These are phyloP conservation scores for Coprinopsis cinerea DNA, from an alignment of 768 basidiomycete species.

Conservation along the genomic window DNA sequence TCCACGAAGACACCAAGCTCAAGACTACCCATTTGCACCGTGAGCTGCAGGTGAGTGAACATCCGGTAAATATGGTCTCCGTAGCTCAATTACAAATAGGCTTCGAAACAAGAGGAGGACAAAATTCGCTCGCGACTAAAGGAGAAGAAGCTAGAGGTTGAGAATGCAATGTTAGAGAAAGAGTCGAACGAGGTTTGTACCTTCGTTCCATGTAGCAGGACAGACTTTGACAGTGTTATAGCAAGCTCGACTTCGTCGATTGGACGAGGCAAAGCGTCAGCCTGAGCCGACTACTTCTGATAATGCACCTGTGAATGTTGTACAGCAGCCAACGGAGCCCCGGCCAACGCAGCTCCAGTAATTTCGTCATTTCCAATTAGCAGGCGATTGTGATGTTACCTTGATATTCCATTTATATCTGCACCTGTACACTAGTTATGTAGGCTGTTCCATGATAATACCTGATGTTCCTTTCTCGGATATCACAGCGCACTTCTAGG, in stretches of 20 bases:
- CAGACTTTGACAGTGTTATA: neutral
- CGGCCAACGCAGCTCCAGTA: too few species aligned
- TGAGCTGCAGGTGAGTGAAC: conserved; percentile 5
- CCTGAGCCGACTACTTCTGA: too few species aligned
- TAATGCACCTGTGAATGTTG: too few species aligned
- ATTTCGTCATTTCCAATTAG: too few species aligned
- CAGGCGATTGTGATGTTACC: too few species aligned
- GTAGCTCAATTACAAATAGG: neutral
- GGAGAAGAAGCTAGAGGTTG: conserved; percentile 39
- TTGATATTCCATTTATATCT: neutral
- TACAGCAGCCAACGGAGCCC: too few species aligned
- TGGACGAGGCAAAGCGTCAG: too few species aligned
- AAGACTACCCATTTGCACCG: conserved; percentile 17
- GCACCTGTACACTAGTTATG: too few species aligned
- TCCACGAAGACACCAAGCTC: conserved; percentile 44
- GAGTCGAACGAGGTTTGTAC: conserved; percentile 9
- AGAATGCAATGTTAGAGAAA: conserved; percentile 23
- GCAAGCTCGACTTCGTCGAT: neutral
- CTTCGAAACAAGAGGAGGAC: conserved; percentile 39
- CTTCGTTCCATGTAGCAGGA: neutral
- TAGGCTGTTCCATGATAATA: conserved; percentile 11
- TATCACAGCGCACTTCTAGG: conserved; percentile 1
- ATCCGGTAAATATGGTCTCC: neutral
- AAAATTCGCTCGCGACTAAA: conserved; percentile 39
- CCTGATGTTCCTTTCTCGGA: conserved; percentile 8